phyloP scores from a whole-genome alignment of 257 asterid genomes.

The Solanum chaucha region DNA sequence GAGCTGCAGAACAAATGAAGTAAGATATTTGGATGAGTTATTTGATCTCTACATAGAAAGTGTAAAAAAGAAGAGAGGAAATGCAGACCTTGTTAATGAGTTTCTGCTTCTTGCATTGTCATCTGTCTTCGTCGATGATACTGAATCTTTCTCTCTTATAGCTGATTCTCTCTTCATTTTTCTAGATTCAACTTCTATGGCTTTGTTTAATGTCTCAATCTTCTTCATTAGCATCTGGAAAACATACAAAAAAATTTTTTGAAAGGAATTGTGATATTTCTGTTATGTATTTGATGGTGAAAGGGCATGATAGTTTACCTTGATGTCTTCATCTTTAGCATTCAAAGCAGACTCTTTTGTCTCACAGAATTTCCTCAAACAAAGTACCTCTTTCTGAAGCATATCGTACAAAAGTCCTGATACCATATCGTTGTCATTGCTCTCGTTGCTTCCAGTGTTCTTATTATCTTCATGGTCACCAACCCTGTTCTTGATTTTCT shows the following conservation, averaged over 20 bases:
- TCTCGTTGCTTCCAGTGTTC: background rate
- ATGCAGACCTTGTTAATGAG: slow-evolving; percentile 38
- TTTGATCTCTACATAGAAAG: background rate
- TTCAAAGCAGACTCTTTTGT: slow-evolving; percentile 40
- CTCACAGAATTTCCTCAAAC: slow-evolving; percentile 55
- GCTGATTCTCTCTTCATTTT: slow-evolving; percentile 61
- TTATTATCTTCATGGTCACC: background rate
- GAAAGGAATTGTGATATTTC: background rate
- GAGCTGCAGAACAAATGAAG: background rate
- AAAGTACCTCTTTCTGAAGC: slow-evolving; percentile 83
- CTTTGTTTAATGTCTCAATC: slow-evolving; percentile 50
- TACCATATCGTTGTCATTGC: slow-evolving; percentile 41
- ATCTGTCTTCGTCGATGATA: slow-evolving; percentile 18
- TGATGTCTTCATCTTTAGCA: slow-evolving; percentile 71
- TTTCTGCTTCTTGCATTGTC: slow-evolving; percentile 28
- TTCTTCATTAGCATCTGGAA: slow-evolving; percentile 62
- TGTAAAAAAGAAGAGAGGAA: background rate
- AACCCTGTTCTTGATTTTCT: slow-evolving; percentile 10
- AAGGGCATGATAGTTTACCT: slow-evolving; percentile 21
- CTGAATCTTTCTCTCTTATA: slow-evolving; percentile 39
- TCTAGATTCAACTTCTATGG: slow-evolving; percentile 55
- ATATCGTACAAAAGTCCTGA: slow-evolving; percentile 73
- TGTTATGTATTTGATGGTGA: background rate
- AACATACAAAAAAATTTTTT: background rate
- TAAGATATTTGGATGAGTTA: background rate